Base-by-base conservation (phyloP, 23 red algal species). In the Agarophyton chilense region DNA sequence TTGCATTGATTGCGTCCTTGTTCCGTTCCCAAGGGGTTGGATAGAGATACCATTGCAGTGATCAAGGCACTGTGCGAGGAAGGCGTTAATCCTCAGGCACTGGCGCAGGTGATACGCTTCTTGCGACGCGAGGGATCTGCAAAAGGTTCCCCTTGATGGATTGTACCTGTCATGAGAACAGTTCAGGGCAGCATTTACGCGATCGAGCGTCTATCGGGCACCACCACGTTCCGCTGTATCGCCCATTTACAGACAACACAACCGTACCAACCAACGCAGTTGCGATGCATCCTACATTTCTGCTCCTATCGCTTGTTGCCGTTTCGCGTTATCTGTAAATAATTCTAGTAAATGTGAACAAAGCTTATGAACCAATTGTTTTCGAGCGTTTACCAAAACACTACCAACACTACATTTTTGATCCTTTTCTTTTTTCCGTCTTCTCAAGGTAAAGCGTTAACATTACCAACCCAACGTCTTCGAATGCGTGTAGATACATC, bases 81-180 rank as follows among this genome's bases (percentile, higher is more conserved):
- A 53, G 73, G 73, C 29, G 86, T 90, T 21, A 90, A 90, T 90
- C 86, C 86, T 2, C 72, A 77, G 19, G 86, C 86, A 44, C 53
- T 90, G 36, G 70, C 86, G 39, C 72, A 90, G 58, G 86, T 90
- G 12, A 79, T 90, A 46, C 41, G 53, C 13, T 79, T 54, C 56
- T 55, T 90, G 33, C 70, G 86, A 29, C 70, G 82, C 11, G 82
- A 87, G 62, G 82, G 64, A 21, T 60, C 82, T 44, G 82, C 66
- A 14, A 65, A 65, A 36, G 60, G 60, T 31, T 65, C 60, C 10
- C 60, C 60, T 2, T 65, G 31, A 65, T 14, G 7, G 29, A 26
- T 25, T 61, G 21, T 17, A 4, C 52, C 17, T 19, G 9, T 4
- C 17, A 17, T 56, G 21, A 3, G 17, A 6, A n/a, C 21, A 17